These are phyloP conservation scores for Macroventuria anomochaeta DNA, from an alignment of 2,329 filamentous ascomycete genomes.

Conservation along the genomic window DNA sequence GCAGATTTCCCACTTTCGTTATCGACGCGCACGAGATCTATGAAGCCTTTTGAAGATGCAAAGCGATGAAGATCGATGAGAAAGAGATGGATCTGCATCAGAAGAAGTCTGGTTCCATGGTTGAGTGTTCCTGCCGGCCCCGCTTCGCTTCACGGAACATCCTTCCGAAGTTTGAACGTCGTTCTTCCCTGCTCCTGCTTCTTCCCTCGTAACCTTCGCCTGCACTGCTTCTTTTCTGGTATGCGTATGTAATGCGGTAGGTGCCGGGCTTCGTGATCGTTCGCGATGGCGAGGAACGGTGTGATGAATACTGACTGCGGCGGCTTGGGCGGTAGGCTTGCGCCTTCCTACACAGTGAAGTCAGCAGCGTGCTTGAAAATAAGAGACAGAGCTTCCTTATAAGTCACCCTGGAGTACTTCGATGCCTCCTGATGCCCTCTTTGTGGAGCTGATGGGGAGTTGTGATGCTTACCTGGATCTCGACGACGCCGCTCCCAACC, in stretches of 20 bases:
- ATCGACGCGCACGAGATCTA: too few species aligned
- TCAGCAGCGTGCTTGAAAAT: not conserved
- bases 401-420: not conserved
- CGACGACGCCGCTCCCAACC: not conserved
- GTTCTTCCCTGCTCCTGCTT: not conserved
- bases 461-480: not conserved
- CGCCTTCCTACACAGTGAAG: not conserved
- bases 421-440: not conserved
- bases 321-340: not conserved
- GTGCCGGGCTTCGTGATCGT: not conserved
- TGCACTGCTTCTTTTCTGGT: not conserved
- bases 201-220: not conserved
- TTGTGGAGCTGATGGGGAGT: not conserved
- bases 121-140: slow-evolving; percentile 1
- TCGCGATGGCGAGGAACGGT: not conserved
- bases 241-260: not conserved
- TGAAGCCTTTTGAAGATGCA: not conserved
- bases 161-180: slow-evolving; percentile 2
- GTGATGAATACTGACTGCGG: not conserved
- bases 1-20: not conserved
- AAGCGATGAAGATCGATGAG: not conserved
- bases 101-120: not conserved
- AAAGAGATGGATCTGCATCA: not conserved
- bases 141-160: slow-evolving; percentile 12
- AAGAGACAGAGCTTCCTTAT: not conserved